phyloP scores from a whole-genome alignment of 192 early-diverging fungal species.

The Coemansia sp. region DNA sequence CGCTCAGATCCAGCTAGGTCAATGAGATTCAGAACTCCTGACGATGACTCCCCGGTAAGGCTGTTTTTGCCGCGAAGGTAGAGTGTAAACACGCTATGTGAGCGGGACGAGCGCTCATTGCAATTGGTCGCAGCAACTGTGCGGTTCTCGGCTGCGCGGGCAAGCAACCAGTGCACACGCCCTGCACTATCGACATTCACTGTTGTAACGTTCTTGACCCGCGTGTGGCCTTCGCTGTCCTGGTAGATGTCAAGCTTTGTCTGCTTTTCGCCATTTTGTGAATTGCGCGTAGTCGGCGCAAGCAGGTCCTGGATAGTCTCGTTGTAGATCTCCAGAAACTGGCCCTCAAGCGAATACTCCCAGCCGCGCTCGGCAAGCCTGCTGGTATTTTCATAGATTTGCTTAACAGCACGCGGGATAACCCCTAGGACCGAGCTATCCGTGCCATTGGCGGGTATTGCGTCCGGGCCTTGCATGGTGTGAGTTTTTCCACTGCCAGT shows the following conservation, averaged over 20 bases:
- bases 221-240: constrained; percentile 69
- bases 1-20: constrained; percentile 95
- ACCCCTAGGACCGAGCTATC: constrained; percentile 67
- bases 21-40: constrained; percentile 86
- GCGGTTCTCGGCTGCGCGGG: constrained; percentile 77
- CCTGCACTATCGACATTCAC: constrained; percentile 71
- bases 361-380: constrained; percentile 75
- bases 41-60: constrained; percentile 68
- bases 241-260: constrained; percentile 87
- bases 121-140: constrained; percentile 88
- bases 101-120: constrained; percentile 92
- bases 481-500: constrained; percentile 91
- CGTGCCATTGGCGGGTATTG: constrained; percentile 18
- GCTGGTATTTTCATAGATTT: constrained; percentile 80
- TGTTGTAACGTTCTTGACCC: constrained; percentile 72
- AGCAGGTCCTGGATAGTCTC: constrained; percentile 87
- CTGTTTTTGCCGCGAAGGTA: constrained; percentile 70
- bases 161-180: constrained; percentile 70
- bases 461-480: constrained; percentile 72
- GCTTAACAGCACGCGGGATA: constrained; percentile 90
- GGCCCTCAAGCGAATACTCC: constrained; percentile 83
- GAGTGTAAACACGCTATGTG: constrained; percentile 92
- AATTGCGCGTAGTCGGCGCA: constrained; percentile 30
- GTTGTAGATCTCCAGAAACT: constrained; percentile 97
- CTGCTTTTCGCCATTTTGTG: constrained; percentile 35